Percentiles rank a stretch among this genome's conserved stretches.
These are phyloP conservation scores for Pyrenopolyporus hunteri DNA, from an alignment of 495 filamentous ascomycete species.

Conservation along the genomic window DNA sequence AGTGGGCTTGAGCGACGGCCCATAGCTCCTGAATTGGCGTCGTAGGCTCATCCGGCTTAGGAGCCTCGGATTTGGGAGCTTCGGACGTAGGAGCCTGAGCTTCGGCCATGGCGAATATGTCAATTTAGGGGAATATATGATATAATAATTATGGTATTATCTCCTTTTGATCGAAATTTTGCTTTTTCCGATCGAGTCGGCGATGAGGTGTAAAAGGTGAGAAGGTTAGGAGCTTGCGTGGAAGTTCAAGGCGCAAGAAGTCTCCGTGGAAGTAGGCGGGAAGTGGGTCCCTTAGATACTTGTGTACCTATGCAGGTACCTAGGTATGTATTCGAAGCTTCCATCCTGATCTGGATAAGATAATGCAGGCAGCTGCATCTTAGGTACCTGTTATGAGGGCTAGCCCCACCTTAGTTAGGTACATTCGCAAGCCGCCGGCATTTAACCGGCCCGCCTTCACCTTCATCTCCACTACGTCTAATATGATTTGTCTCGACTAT, in stretches of 20 bases:
- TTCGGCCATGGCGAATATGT: constrained; percentile 17
- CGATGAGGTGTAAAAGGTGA: constrained; percentile 8
- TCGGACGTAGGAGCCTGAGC: constrained; percentile 18
- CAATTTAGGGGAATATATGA: not conserved
- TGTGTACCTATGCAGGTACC: no score
- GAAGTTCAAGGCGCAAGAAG: not conserved
- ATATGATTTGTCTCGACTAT: no score
- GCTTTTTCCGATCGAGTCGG: not conserved
- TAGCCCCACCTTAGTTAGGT: constrained; percentile 4
- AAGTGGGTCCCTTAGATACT: not conserved
- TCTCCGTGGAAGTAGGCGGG: not conserved
- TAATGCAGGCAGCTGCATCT: constrained; percentile 11
- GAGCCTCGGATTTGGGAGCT: constrained; percentile 24
- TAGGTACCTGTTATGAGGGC: not conserved
- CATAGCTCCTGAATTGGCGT: constrained; percentile 47
- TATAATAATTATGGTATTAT: no score
- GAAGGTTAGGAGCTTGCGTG: not conserved
- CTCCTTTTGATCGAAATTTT: not conserved
- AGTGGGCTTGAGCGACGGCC: constrained; percentile 41
- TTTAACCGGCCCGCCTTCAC: constrained; percentile 23
- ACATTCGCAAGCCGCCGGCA: constrained; percentile 1
- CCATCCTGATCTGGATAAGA: constrained; percentile 18
- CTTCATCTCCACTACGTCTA: no score
- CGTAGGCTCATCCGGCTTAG: constrained; percentile 34
- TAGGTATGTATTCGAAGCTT: constrained; percentile 24